These are phyloP conservation scores for Calonectria montana DNA, from an alignment of 2,329 filamentous ascomycete genomes.

Conservation along the genomic window DNA sequence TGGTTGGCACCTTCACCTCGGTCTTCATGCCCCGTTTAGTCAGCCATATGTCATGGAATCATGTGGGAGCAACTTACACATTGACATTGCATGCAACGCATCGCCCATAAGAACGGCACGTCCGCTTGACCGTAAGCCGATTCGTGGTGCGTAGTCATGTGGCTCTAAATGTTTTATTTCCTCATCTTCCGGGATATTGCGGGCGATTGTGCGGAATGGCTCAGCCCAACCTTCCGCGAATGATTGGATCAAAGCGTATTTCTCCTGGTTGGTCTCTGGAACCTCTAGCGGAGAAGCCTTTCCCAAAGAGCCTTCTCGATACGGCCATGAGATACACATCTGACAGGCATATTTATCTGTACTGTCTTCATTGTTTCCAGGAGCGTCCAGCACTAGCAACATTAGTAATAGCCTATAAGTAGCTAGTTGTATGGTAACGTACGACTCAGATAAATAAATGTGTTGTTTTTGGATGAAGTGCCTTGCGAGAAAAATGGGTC, in stretches of 20 bases:
- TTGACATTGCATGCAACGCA: slow-evolving; percentile 68
- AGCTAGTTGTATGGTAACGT: slow-evolving; percentile 26
- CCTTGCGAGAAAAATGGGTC: slow-evolving; percentile 69
- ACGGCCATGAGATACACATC: slow-evolving; percentile 64
- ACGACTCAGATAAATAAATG: slow-evolving; percentile 66
- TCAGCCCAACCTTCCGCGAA: slow-evolving; percentile 61
- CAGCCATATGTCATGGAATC: not conserved
- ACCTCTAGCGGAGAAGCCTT: slow-evolving; percentile 49
- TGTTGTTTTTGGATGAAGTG: slow-evolving; percentile 60
- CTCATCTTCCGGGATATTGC: slow-evolving; percentile 52
- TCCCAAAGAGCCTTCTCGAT: slow-evolving; percentile 48
- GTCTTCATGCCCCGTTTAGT: slow-evolving; percentile 47
- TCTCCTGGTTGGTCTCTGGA: slow-evolving; percentile 53
- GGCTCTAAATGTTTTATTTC: slow-evolving; percentile 59
- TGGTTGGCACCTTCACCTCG: slow-evolving; percentile 70
- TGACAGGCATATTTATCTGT: slow-evolving; percentile 57
- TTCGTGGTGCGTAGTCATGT: slow-evolving; percentile 59
- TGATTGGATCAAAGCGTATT: slow-evolving; percentile 54
- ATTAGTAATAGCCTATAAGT: not conserved
- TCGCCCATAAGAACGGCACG: slow-evolving; percentile 63
- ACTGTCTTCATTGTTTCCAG: slow-evolving; percentile 51
- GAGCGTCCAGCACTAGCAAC: slow-evolving; percentile 58
- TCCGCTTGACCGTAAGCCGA: slow-evolving; percentile 50
- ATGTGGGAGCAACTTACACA: slow-evolving; percentile 58
- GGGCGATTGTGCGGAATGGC: slow-evolving; percentile 58